Base-by-base conservation (phyloP, 257 asterid species). In the Thymus quinquecostatus region DNA sequence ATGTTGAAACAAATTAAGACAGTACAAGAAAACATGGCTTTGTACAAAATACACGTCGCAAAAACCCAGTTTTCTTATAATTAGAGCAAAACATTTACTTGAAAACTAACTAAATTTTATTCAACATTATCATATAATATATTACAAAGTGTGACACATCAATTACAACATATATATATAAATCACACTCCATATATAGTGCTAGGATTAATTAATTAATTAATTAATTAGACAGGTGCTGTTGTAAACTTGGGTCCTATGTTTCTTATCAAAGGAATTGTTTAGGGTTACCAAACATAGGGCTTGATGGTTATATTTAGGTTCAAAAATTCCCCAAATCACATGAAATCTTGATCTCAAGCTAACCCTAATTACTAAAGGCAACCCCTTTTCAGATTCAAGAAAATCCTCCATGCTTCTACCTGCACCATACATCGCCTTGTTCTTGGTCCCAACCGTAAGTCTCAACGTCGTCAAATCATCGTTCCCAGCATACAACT, bases 401-500 rank as follows among this genome's bases (percentile, higher is more conserved):
- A 92, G 83, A 83, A 87, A 60, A 57, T 89, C 98, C 21, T 88
- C 78, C 98, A 92, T 92, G 77, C 48, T 78, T 70, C 92, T 81
- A 61, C 98, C 98, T 3, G 94, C 98, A 51, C 94, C 92, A 74
- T 89, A 92, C 88, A 89, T 83, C 12, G 96, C 72, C 75, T 81
- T 92, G 27, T 78, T 86, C 68, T 73, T 84, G 10, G 91, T 89
- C 64, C 92, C 96, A 54, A 85, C 77, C 13, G 6, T 69, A 59
- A 92, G 36, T 58, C 71, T 82, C 49, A 86, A 72, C 55, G 11
- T 1, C 30, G 90, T 78, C 47, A 57, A 56, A 49, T 76, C 87
- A 62, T 68, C 54, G 14, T 75, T 74, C 64, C 79, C 91, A 30
- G 84, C 96, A 53, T 65, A 66, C 1, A 87, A 1, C 66, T 87